phyloP scores from a whole-genome alignment of 2,329 filamentous ascomycete species.

The Shiraia bambusicola region DNA sequence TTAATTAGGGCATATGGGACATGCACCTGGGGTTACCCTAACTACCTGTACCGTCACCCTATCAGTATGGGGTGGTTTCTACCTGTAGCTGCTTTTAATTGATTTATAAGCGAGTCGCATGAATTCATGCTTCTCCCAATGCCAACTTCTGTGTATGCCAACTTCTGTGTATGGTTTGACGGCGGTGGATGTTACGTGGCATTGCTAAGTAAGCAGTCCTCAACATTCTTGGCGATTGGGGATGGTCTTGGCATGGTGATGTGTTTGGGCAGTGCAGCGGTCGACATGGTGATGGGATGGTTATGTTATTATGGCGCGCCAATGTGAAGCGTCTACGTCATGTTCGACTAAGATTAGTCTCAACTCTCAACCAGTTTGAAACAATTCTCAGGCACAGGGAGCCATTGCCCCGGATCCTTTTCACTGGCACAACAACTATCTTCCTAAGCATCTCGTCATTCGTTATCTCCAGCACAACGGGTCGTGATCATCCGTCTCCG shows the following conservation, averaged over 20 bases:
- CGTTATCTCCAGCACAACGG: background rate
- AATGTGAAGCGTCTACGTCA: slow-evolving; percentile 16
- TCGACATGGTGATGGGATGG: slow-evolving; percentile 11
- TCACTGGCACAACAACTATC: background rate
- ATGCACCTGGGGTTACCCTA: slow-evolving; percentile 1
- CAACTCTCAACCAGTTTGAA: slow-evolving; percentile 8
- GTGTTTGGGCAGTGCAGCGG: slow-evolving; percentile 1
- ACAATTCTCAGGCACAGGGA: slow-evolving; percentile 5
- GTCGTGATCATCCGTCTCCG: slow-evolving; percentile 1
- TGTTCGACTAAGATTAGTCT: slow-evolving; percentile 5
- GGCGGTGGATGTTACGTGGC: too few species aligned
- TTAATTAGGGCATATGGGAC: slow-evolving; percentile 11
- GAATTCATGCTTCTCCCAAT: slow-evolving; percentile 38
- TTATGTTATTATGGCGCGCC: background rate
- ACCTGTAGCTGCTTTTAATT: slow-evolving; percentile 15
- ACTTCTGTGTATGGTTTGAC: background rate
- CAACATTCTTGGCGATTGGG: background rate
- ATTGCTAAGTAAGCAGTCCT: background rate
- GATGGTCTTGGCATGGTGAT: slow-evolving; percentile 2
- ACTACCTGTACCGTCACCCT: slow-evolving; percentile 12
- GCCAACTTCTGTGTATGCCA: background rate
- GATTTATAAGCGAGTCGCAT: slow-evolving; percentile 24
- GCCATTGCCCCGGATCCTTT: background rate
- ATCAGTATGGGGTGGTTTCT: slow-evolving; percentile 17
- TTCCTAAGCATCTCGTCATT: slow-evolving; percentile 1